These are phyloP conservation scores for Hypoxylon crocopeplum DNA, from an alignment of 495 filamentous ascomycete genomes.

Conservation along the genomic window DNA sequence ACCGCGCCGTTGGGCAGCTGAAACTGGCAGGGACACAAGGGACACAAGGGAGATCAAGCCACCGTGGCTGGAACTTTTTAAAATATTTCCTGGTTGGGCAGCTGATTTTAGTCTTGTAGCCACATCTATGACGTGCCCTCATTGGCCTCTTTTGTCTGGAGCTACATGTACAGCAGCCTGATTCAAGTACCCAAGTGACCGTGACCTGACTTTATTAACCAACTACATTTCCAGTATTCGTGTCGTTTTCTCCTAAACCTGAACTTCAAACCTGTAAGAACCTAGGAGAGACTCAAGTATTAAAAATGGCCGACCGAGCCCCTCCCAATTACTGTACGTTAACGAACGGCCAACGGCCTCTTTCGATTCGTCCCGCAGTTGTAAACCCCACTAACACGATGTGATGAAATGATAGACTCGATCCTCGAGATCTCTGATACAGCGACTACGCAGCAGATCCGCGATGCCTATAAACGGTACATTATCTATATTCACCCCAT, in stretches of 20 bases:
- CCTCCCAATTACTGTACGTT: slow-evolving; percentile 62
- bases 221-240: not conserved
- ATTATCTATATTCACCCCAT: slow-evolving; percentile 12
- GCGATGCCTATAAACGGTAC: slow-evolving; percentile 92
- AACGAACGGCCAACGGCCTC: not conserved
- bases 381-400: slow-evolving; percentile 26
- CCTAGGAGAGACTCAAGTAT: not conserved
- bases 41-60: slow-evolving; percentile 24
- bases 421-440: slow-evolving; percentile 76
- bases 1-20: slow-evolving; percentile 6
- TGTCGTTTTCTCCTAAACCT: not conserved
- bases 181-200: slow-evolving; percentile 18
- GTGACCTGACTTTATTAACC: slow-evolving; percentile 16
- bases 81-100: too few species aligned
- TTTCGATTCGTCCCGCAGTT: not conserved
- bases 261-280: not conserved
- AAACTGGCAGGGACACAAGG: not conserved
- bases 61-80: slow-evolving; percentile 34
- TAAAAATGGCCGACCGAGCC: slow-evolving; percentile 47
- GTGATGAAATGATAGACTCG: slow-evolving; percentile 25
- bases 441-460: slow-evolving; percentile 83
- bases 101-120: not conserved
- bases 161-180: not conserved
- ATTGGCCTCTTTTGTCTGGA: slow-evolving; percentile 2
- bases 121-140: slow-evolving; percentile 35